phyloP scores from a whole-genome alignment of 129 eudicot genomes.

The Kitagawia praeruptora region DNA sequence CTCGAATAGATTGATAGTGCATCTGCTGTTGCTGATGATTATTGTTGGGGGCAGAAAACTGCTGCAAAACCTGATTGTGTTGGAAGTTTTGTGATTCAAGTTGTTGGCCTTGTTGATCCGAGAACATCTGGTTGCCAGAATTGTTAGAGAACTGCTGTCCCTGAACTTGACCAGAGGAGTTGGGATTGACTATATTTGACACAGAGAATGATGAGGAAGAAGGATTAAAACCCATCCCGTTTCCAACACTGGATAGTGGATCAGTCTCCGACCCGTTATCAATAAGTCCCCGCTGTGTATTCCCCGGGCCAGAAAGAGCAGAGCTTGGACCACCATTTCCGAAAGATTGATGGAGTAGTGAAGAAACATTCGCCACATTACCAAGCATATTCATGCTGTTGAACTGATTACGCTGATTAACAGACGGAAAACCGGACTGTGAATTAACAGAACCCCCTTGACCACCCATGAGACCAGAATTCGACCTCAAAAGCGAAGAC shows the following conservation, averaged over 20 bases:
- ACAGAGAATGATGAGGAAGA: conserved; percentile 54
- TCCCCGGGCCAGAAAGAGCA: conserved; percentile 46
- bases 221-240: conserved; percentile 66
- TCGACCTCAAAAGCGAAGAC: conserved; percentile 72
- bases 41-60: conserved; percentile 39
- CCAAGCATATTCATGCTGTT: conserved; percentile 87
- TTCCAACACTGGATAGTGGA: conserved; percentile 57
- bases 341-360: conserved; percentile 70
- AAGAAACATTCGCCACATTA: conserved; percentile 66
- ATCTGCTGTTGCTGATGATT: conserved; percentile 45
- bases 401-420: conserved; percentile 66
- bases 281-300: conserved; percentile 48
- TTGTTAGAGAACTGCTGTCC: conserved; percentile 60
- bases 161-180: conserved; percentile 44
- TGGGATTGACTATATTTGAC: conserved; percentile 41
- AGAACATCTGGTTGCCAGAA: conserved; percentile 59
- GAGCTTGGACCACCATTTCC: conserved; percentile 58
- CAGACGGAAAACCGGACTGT: conserved; percentile 64
- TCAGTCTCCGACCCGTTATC: conserved; percentile 72
- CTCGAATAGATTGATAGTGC: conserved; percentile 56
- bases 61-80: conserved; percentile 48
- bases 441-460: conserved; percentile 77
- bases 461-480: conserved; percentile 73
- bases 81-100: conserved; percentile 58
- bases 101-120: conserved; percentile 62